A percentile compares a stretch with the other conserved stretches of the same genome.
phyloP scores from a whole-genome alignment of 2,329 filamentous ascomycete genomes.

The Cercospora berteroae region DNA sequence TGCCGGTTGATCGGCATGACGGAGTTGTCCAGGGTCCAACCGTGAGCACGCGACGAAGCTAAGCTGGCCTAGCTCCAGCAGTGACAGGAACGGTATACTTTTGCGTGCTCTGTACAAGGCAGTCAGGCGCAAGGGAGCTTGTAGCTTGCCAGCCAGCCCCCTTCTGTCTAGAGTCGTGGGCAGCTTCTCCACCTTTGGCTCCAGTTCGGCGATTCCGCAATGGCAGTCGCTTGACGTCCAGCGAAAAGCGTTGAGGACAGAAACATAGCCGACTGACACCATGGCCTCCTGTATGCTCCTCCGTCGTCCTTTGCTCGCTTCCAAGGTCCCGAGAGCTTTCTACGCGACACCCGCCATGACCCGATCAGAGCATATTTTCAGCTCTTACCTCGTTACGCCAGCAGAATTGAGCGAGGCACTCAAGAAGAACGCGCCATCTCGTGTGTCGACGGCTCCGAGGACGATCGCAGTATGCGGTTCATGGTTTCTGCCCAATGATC shows the following conservation, averaged over 20 bases:
- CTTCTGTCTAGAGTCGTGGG: constrained; percentile 1
- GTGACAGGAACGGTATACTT: constrained; percentile 5
- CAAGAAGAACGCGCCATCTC: constrained; percentile 74
- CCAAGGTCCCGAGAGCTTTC: constrained; percentile 3
- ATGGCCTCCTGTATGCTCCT: constrained; percentile 14
- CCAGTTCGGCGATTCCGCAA: constrained; percentile 10
- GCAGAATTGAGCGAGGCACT: constrained; percentile 78
- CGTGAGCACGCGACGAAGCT: not conserved
- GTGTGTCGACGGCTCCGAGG: constrained; percentile 76
- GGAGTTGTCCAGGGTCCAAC: not conserved
- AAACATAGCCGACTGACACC: not conserved
- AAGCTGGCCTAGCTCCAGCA: not conserved
- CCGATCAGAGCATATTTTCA: constrained; percentile 52
- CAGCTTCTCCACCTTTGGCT: constrained; percentile 10
- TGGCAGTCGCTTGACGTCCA: constrained; percentile 2
- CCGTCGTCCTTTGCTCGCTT: constrained; percentile 9
- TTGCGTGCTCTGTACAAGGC: constrained; percentile 5
- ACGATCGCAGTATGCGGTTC: constrained; percentile 87
- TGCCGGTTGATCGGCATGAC: not conserved
- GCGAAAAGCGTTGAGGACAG: constrained; percentile 9
- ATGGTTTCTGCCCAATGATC: constrained; percentile 95
- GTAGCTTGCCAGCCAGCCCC: not conserved
- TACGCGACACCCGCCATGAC: constrained; percentile 34
- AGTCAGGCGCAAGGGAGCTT: constrained; percentile 6
- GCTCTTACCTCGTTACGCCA: constrained; percentile 82